These are phyloP conservation scores for Casuarina cunninghamiana DNA, from an alignment of 306 rosid genomes.

Conservation along the genomic window DNA sequence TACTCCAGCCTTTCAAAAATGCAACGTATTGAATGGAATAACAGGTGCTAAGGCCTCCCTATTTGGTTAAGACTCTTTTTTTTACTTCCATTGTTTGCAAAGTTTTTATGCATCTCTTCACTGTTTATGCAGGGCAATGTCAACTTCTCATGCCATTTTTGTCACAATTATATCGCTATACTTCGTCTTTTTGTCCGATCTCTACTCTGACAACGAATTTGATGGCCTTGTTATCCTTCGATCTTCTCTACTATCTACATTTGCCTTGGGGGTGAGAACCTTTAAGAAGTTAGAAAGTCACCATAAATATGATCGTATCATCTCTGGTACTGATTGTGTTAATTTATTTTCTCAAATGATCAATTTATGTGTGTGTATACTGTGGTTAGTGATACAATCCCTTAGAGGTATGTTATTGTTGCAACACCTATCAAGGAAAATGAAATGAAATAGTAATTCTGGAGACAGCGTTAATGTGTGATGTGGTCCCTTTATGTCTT, in stretches of 20 bases:
- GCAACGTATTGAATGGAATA: slow-evolving; percentile 87
- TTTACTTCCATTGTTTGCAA: slow-evolving; percentile 17
- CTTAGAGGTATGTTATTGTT: background rate
- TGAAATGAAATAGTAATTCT: too few relatives aligned
- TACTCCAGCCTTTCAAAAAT: slow-evolving; percentile 71
- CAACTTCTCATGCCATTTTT: slow-evolving; percentile 86
- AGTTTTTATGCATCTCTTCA: slow-evolving; percentile 12
- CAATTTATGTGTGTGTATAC: background rate
- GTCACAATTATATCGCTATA: slow-evolving; percentile 74
- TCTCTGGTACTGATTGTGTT: background rate
- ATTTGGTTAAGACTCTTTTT: slow-evolving; percentile 21
- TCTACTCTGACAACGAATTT: slow-evolving; percentile 54
- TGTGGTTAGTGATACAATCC: background rate
- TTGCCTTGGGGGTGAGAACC: slow-evolving; percentile 71
- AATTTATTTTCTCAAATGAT: background rate
- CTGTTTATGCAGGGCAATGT: slow-evolving; percentile 65
- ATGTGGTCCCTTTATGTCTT: too few relatives aligned
- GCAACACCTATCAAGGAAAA: too few relatives aligned
- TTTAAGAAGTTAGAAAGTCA: slow-evolving; percentile 1
- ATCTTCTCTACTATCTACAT: slow-evolving; percentile 63
- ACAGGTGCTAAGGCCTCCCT: slow-evolving; percentile 53
- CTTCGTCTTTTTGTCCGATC: slow-evolving; percentile 76
- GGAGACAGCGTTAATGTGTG: too few relatives aligned
- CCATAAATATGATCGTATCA: background rate
- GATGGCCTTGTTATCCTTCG: slow-evolving; percentile 49